Evolutionary conservation across 2,329 filamentous ascomycete species (phyloP).

Genomic region (Xylaria digitata): DNA sequence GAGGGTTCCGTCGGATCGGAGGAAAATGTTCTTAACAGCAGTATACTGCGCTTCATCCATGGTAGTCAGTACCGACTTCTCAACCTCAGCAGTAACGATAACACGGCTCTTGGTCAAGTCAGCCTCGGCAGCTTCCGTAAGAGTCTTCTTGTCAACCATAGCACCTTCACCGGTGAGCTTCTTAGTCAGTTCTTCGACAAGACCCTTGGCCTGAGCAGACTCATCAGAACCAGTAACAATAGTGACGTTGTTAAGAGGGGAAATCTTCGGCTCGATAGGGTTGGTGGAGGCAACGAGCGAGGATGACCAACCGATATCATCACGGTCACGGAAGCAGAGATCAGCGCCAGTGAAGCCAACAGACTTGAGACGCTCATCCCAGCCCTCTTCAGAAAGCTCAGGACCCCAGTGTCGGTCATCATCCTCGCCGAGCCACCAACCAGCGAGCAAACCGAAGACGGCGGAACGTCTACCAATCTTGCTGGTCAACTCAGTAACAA

Average conservation of each 20-base stretch:
- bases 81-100: constrained; percentile 46
- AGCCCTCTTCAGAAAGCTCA: constrained; percentile 45
- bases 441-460: constrained; percentile 49
- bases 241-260: constrained; percentile 42
- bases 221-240: constrained; percentile 43
- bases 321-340: constrained; percentile 46
- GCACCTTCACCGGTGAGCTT: constrained; percentile 40
- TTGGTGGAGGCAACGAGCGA: constrained; percentile 45
- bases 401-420: constrained; percentile 47
- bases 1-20: constrained; percentile 44
- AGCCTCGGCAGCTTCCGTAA: constrained; percentile 37
- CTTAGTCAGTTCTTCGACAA: constrained; percentile 40
- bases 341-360: constrained; percentile 47
- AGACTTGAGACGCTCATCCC: constrained; percentile 46
- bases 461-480: constrained; percentile 47
- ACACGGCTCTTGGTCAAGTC: constrained; percentile 44
- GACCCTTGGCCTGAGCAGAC: constrained; percentile 37
- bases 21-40: constrained; percentile 45
- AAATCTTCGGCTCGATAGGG: constrained; percentile 38
- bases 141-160: constrained; percentile 41
- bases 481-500: constrained; percentile 47
- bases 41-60: constrained; percentile 41
- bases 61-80: constrained; percentile 44
- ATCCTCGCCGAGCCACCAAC: constrained; percentile 50
- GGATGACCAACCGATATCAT: constrained; percentile 46